These are phyloP conservation scores for Ceratocystis albifundus DNA, from an alignment of 2,329 filamentous ascomycete genomes.

Conservation along the genomic window DNA sequence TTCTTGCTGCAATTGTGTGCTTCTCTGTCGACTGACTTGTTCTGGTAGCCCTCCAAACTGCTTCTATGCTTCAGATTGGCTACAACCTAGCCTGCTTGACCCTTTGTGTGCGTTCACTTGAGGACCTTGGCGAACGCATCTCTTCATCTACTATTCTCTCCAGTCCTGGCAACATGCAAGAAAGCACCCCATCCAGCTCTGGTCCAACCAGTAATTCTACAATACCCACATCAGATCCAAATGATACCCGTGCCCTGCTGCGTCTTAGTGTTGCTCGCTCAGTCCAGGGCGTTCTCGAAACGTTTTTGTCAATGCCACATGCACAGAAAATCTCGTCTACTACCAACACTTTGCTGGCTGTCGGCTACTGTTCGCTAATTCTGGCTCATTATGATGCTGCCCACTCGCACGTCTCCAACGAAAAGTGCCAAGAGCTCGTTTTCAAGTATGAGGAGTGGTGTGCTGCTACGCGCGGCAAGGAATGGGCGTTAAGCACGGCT, in stretches of 20 bases:
- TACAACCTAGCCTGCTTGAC: constrained; percentile 23
- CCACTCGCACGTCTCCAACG: constrained; percentile 19
- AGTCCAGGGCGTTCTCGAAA: constrained; percentile 19
- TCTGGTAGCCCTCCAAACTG: constrained; percentile 18
- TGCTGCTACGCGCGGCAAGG: constrained; percentile 20
- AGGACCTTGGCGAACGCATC: constrained; percentile 21
- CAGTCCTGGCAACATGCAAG: neutral
- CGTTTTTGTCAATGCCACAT: constrained; percentile 22
- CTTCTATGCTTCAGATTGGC: constrained; percentile 22
- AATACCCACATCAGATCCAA: constrained; percentile 1
- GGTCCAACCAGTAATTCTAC: constrained; percentile 6
- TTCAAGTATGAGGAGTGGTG: constrained; percentile 22
- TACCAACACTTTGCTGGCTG: constrained; percentile 20
- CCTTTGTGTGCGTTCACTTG: constrained; percentile 21
- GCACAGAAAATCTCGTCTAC: constrained; percentile 22
- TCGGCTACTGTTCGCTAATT: constrained; percentile 22
- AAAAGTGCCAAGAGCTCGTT: constrained; percentile 19
- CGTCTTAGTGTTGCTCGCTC: constrained; percentile 20
- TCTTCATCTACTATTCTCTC: constrained; percentile 19
- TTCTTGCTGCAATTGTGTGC: neutral
- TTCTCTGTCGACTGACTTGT: neutral
- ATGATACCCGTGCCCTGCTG: constrained; percentile 14
- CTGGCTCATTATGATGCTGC: constrained; percentile 22
- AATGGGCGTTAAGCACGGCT: constrained; percentile 21
- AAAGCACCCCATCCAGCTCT: constrained; percentile 19